Evolutionary conservation across 495 filamentous ascomycete genomes (phyloP).

Genomic region (Cladorrhinum samala): DNA sequence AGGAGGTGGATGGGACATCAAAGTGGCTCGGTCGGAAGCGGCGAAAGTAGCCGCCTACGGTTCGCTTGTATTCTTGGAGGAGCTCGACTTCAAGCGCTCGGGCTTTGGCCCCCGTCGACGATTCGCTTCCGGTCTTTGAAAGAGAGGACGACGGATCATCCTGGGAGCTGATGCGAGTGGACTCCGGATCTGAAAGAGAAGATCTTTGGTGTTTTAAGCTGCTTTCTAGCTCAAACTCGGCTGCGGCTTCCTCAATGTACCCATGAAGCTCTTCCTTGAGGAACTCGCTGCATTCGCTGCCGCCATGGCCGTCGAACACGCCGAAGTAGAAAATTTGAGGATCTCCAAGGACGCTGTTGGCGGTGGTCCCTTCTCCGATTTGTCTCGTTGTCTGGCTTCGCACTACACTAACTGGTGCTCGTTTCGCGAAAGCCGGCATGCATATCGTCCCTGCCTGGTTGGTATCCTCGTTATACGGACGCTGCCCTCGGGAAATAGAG

Average conservation of each 20-base stretch:
- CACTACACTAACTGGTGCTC: conserved; percentile 64
- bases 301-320: conserved; percentile 95
- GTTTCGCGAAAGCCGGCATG: conserved; percentile 84
- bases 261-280: conserved; percentile 77
- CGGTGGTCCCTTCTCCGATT: conserved; percentile 51
- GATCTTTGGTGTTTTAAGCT: conserved; percentile 42
- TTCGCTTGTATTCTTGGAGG: conserved; percentile 69
- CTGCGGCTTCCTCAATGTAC: conserved; percentile 76
- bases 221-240: conserved; percentile 65
- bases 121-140: conserved; percentile 10
- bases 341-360: conserved; percentile 73
- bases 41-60: conserved; percentile 89
- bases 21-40: conserved; percentile 73
- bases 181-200: conserved; percentile 10
- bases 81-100: conserved; percentile 59
- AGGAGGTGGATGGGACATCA: conserved; percentile 22
- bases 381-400: conserved; percentile 33
- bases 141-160: not conserved
- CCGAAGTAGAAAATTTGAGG: conserved; percentile 96
- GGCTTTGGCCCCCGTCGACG: conserved; percentile 37
- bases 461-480: conserved; percentile 86
- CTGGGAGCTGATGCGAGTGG: not conserved
- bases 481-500: conserved; percentile 67
- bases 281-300: conserved; percentile 81
- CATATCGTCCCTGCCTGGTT: conserved; percentile 93